Percentiles rank a stretch among this genome's conserved stretches.
Evolutionary conservation across 805 yeast genomes (phyloP).

Genomic region (Sugiyamaella smithiae): DNA sequence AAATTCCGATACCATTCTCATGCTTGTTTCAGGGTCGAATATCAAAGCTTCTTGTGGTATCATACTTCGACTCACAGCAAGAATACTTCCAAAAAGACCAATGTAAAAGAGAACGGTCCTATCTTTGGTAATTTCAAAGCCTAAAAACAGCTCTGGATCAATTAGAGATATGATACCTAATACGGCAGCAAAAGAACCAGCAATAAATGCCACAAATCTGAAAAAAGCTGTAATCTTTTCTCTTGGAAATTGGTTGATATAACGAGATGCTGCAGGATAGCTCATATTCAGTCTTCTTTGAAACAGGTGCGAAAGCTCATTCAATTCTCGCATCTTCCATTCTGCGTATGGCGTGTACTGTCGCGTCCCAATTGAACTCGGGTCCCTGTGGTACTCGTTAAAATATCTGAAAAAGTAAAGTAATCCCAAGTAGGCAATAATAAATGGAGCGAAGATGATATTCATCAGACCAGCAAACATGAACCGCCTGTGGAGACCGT

Average conservation of each 20-base stretch:
- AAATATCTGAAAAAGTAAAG: slow-evolving; percentile 87
- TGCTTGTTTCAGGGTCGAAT: slow-evolving; percentile 91
- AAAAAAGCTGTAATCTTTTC: slow-evolving; percentile 57
- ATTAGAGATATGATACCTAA: slow-evolving; percentile 71
- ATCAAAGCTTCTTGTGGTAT: slow-evolving; percentile 62
- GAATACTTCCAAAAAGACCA: slow-evolving; percentile 80
- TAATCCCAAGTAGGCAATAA: slow-evolving; percentile 76
- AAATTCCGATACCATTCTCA: slow-evolving; percentile 73
- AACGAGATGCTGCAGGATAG: slow-evolving; percentile 72
- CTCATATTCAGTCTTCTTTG: slow-evolving; percentile 74
- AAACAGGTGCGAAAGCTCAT: slow-evolving; percentile 88
- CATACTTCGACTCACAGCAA: slow-evolving; percentile 77
- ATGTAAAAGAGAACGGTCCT: slow-evolving; percentile 83
- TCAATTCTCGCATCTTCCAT: slow-evolving; percentile 92
- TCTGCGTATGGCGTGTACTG: slow-evolving; percentile 93
- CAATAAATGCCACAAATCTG: slow-evolving; percentile 65
- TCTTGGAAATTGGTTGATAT: slow-evolving; percentile 89
- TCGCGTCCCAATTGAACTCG: slow-evolving; percentile 74
- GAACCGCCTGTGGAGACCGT: slow-evolving; percentile 74
- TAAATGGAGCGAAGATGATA: slow-evolving; percentile 77
- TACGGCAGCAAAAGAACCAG: slow-evolving; percentile 88
- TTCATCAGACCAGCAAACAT: slow-evolving; percentile 85
- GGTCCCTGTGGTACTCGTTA: slow-evolving; percentile 87
- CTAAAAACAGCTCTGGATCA: slow-evolving; percentile 88
- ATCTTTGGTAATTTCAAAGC: slow-evolving; percentile 81